Evolutionary conservation across 495 filamentous ascomycete genomes (phyloP).

Genomic region (Aspergillus sparsus): DNA sequence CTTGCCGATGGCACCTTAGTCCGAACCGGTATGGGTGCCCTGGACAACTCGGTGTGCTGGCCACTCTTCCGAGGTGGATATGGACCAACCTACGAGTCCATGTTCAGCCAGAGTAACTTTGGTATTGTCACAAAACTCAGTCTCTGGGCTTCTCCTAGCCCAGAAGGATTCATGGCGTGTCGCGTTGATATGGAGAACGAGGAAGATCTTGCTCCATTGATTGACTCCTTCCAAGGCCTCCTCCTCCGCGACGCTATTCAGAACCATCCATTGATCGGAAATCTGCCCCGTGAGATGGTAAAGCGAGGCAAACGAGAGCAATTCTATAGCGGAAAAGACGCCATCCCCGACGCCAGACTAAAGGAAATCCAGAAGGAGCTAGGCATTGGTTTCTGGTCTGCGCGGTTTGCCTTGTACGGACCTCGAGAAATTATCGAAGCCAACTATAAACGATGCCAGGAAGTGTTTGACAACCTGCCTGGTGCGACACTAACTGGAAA

Average conservation of each 20-base stretch:
- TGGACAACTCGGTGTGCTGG: constrained; percentile 25
- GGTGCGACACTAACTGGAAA: constrained; percentile 2
- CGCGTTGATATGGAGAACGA: neutral
- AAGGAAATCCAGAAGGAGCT: constrained; percentile 8
- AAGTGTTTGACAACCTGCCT: neutral
- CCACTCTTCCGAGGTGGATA: constrained; percentile 57
- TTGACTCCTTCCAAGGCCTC: neutral
- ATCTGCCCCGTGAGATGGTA: neutral
- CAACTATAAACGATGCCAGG: constrained; percentile 3
- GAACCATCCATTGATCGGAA: constrained; percentile 28
- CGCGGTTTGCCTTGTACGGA: constrained; percentile 5
- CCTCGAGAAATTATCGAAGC: neutral
- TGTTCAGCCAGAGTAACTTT: constrained; percentile 59
- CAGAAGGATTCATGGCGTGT: constrained; percentile 27
- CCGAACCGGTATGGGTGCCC: constrained; percentile 31
- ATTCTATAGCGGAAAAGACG: neutral
- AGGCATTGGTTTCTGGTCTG: constrained; percentile 3
- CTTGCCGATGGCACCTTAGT: constrained; percentile 15
- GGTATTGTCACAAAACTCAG: constrained; percentile 64
- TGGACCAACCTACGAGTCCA: constrained; percentile 57
- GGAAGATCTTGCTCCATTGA: constrained; percentile 1
- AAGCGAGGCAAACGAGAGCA: neutral
- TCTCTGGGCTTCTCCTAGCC: constrained; percentile 56
- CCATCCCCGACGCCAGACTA: constrained; percentile 7
- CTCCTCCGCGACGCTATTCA: constrained; percentile 3